These are phyloP conservation scores for Eucalyptus regnans DNA, from an alignment of 345 rosid species.

Conservation along the genomic window DNA sequence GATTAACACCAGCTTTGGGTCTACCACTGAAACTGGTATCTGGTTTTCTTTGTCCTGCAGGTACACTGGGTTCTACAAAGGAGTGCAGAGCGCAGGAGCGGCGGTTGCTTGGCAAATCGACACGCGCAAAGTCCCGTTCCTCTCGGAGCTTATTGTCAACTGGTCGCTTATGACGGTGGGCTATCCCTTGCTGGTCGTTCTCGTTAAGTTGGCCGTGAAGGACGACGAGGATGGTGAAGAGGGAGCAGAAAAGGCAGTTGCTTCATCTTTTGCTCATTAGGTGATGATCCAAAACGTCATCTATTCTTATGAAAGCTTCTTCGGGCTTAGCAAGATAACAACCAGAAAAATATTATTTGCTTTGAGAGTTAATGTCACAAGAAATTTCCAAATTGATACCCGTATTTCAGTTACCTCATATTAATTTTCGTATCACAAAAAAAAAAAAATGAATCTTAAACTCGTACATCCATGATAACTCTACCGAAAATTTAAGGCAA, in stretches of 20 bases:
- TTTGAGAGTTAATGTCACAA: not conserved
- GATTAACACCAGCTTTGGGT: not conserved
- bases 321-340: not conserved
- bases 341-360: not conserved
- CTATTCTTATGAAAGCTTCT: not conserved
- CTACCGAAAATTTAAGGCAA: not conserved
- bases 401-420: fast-evolving
- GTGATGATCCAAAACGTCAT: not conserved
- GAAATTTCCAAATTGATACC: not conserved
- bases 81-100: constrained; percentile 88
- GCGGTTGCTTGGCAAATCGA: constrained; percentile 97
- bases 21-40: not conserved
- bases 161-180: constrained; percentile 79
- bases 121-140: constrained; percentile 38
- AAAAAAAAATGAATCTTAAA: not conserved
- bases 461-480: not conserved
- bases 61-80: constrained; percentile 83
- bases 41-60: constrained; percentile 9
- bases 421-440: fast-evolving
- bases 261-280: not conserved
- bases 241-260: not conserved
- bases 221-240: constrained; percentile 14
- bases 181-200: constrained; percentile 54
- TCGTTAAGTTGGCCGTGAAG: constrained; percentile 53
- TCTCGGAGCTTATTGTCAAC: constrained; percentile 45